Evolutionary conservation across 768 basidiomycete species (phyloP), one percentile per base, ranked within the genome.

Genomic region (Leccinellum luteum): DNA sequence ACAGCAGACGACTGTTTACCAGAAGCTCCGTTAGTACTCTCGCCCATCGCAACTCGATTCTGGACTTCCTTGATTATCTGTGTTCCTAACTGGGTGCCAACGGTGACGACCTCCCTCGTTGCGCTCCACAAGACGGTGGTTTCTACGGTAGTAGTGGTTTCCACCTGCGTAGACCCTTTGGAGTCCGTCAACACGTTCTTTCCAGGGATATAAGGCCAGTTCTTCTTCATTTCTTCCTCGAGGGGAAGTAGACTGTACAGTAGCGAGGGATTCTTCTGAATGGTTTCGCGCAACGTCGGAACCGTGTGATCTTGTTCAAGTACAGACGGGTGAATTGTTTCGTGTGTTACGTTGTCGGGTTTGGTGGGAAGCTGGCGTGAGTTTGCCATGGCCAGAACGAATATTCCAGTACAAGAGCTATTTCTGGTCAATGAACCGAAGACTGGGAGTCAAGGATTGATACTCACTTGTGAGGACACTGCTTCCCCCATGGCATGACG

Each of bases 301-400:
- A 68, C 62, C 7, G 78, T 59, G 15, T 64, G 57, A 4, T 59
- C 63, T 61, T 85, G 86, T 34, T 77, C 68, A 35, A 83, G 63
- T 2, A 84, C 85, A 14, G 87, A 88, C 4, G 80, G 72, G 60
- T 89, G 87, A 35, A 88, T 80, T 1, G 68, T 77, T 71, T 90
- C 87, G 49, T 83, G 76, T 0, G 86, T 86, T 4, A 76, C 57
- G 23, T 77, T 64, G 58, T 84, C 68, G 0, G 74, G 69, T 12
- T 61, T 48, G 1, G 73, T 78, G 2, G 87, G 86, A 27, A 85
- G 63, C 23, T 70, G 65, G 21, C 87, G 80, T 55, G 78, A 73
- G 25, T 78, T 74, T 38, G 69, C 73, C 30, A 74, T 63, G 1
- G 84, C 73, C 1, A 87, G 54, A 25, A 61, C 48, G 61, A 84